A percentile compares a stretch with the other conserved stretches of the same genome.
These are phyloP conservation scores for Clausena lansium DNA, from an alignment of 345 rosid genomes.

Conservation along the genomic window DNA sequence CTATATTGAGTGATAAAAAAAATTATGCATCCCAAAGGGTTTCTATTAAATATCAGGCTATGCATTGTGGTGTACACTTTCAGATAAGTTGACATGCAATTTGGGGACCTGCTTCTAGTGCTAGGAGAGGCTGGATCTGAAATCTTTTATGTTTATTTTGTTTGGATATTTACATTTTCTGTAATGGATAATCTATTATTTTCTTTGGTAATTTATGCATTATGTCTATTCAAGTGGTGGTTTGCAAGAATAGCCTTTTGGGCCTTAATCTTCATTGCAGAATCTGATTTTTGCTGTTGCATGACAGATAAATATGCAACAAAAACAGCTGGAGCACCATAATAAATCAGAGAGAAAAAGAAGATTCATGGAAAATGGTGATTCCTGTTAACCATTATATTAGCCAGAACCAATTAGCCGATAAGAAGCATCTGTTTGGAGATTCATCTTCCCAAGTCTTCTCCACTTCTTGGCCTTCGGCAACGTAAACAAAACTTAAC, in stretches of 20 bases:
- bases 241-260: neutral
- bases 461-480: conserved; percentile 26
- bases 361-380: conserved; percentile 40
- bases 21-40: neutral
- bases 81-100: neutral
- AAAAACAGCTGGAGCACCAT: conserved; percentile 39
- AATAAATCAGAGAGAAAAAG: conserved; percentile 42
- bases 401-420: conserved; percentile 33
- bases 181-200: neutral
- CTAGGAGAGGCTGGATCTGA: neutral
- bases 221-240: neutral
- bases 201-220: neutral
- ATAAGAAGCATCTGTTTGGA: conserved; percentile 23
- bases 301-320: conserved; percentile 46
- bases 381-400: conserved; percentile 34
- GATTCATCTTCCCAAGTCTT: conserved; percentile 30
- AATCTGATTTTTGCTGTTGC: conserved; percentile 13
- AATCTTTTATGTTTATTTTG: neutral
- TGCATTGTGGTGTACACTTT: neutral
- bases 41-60: neutral
- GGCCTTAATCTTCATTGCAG: neutral
- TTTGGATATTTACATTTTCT: neutral
- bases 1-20: too few relatives aligned
- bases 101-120: neutral
- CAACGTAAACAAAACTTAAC: conserved; percentile 22